Base-by-base conservation (phyloP, 2,329 filamentous ascomycete genomes). In the Calcarisporium arbuscula region DNA sequence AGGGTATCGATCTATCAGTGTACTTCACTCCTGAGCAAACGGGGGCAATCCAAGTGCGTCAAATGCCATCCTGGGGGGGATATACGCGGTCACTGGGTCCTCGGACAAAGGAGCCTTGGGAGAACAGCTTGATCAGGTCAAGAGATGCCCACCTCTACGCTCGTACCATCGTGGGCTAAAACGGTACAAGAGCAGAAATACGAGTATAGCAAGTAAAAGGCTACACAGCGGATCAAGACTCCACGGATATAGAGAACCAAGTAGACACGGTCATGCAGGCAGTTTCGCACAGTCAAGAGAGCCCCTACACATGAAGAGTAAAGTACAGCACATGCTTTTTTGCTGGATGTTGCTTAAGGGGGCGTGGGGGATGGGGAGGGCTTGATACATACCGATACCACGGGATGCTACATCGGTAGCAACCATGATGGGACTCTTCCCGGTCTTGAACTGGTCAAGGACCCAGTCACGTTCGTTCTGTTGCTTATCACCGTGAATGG, bases 391-490 rank as follows among this genome's bases (percentile, higher is more conserved):
- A 95, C 92, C 92, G 70, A 98, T 95, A 87, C 92, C 92, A 89
- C 92, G 92, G 61, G 92, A 96, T 70, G 92, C 92, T 69, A 98
- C 92, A 60, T 96, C 92, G 49, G 92, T 98, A 70, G 92, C 92
- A 71, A 98, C 92, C 89, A 98, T 95, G 80, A 98, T 94, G 61
- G 92, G 92, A 71, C 88, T 95, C 76, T 96, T 95, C 69, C 88
- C 89, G 48, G 85, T 86, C 81, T 96, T 98, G 80, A 98, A 98
- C 66, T 96, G 90, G 65, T 96, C 94, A 60, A 98, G 75, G 55
- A 96, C 92, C 88, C 92, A 96, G 65, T 96, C 92, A 72, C 92
- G 89, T 72, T 98, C 92, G 66, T 95, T 95, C 61, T 98, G 92
- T 62, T 95, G 89, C 74, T 96, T 96, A 71, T 96, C 92, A 58